A percentile compares a stretch with the other conserved stretches of the same genome.
Evolutionary conservation across 768 basidiomycete species (phyloP).

Genomic region (Pleurotus tuber-regium): DNA sequence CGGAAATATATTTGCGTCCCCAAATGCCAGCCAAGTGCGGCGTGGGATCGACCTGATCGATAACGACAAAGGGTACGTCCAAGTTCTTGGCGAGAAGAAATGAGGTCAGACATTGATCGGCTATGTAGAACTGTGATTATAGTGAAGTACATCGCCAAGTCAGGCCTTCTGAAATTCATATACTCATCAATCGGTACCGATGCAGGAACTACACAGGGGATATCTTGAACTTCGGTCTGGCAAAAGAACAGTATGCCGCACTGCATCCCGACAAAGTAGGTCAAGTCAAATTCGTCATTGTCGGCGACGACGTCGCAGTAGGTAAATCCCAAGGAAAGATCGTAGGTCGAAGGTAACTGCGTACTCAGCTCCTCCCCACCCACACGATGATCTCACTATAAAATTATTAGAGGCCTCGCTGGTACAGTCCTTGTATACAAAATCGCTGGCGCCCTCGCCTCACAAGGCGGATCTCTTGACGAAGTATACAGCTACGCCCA

Average conservation of each 20-base stretch:
- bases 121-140: conserved; percentile 70
- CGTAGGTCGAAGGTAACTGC: conserved; percentile 69
- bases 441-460: conserved; percentile 81
- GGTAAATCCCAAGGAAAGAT: conserved; percentile 77
- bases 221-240: conserved; percentile 87
- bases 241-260: conserved; percentile 80
- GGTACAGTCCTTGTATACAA: conserved; percentile 87
- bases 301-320: conserved; percentile 90
- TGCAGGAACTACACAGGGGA: conserved; percentile 87
- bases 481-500: conserved; percentile 67
- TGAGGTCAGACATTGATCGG: not conserved
- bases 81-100: not conserved
- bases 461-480: conserved; percentile 62
- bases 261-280: conserved; percentile 65
- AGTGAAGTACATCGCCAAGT: conserved; percentile 57
- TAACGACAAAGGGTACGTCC: conserved; percentile 64
- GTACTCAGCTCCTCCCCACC: conserved; percentile 8
- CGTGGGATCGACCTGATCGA: conserved; percentile 76
- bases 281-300: conserved; percentile 71
- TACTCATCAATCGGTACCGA: conserved; percentile 9
- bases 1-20: conserved; percentile 89
- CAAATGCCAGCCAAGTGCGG: conserved; percentile 81
- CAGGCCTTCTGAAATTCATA: not conserved
- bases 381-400: not conserved
- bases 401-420: conserved; percentile 62